Evolutionary conservation across 768 basidiomycete species (phyloP).

Genomic region (Pulveroboletus sp.): DNA sequence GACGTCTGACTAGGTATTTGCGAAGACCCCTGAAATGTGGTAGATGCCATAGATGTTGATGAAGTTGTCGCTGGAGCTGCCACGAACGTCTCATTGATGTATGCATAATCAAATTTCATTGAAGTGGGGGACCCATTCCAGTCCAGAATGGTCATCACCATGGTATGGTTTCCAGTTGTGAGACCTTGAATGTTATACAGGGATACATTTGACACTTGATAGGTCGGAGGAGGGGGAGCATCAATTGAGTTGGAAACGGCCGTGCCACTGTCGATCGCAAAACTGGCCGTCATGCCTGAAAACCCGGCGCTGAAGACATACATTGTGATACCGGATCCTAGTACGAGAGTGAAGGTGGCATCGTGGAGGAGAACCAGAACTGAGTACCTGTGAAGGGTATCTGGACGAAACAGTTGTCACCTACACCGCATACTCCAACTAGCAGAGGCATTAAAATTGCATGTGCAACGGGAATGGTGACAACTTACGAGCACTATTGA

Average conservation of each 20-base stretch:
- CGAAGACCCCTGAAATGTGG: neutral
- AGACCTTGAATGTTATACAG: constrained; percentile 18
- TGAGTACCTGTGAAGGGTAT: constrained; percentile 22
- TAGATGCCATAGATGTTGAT: neutral
- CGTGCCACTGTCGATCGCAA: constrained; percentile 15
- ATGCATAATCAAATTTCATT: constrained; percentile 29
- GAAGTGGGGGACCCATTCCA: constrained; percentile 16
- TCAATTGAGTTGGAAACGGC: constrained; percentile 1
- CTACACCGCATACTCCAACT: constrained; percentile 15
- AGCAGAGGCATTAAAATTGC: neutral
- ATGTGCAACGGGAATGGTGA: neutral
- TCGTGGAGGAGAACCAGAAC: neutral
- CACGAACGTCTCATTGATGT: constrained; percentile 22
- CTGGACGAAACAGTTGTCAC: constrained; percentile 14
- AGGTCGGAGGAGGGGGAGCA: constrained; percentile 10
- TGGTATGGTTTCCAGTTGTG: constrained; percentile 13
- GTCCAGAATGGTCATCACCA: constrained; percentile 20
- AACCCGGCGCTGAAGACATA: constrained; percentile 23
- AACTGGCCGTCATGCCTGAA: constrained; percentile 21
- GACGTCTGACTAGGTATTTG: constrained; percentile 1
- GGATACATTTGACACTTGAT: constrained; percentile 21
- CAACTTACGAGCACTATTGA: constrained; percentile 19
- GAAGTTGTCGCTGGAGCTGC: constrained; percentile 3
- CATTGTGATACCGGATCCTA: constrained; percentile 27
- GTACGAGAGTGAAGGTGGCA: neutral